Base-by-base conservation (phyloP, 1,284 basidiomycete genomes). In the Cystobasidiaceae sp. region DNA sequence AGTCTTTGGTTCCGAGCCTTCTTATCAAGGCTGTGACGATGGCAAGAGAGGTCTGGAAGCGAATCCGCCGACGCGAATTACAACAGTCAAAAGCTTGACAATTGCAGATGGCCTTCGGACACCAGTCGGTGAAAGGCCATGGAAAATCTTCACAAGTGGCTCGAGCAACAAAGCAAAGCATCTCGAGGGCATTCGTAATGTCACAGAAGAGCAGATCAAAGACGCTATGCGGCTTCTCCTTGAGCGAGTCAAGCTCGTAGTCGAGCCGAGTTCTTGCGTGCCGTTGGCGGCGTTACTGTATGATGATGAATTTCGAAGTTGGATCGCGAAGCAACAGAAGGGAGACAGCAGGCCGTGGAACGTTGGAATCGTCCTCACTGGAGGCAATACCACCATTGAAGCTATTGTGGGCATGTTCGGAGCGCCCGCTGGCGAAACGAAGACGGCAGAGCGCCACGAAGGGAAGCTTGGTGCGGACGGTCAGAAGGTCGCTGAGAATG, bases 101-200 rank as follows among this genome's bases (percentile, higher is more conserved):
- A 69, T 69, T 9, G 68, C 68, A 4, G 68, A 69, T 49, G 68
- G 68, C 2, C 44, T 69, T 5, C 37, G 54, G 3, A 69, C 68
- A 3, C 65, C 65, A 2, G 45, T 67, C 4, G 68, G 68, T 13
- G 45, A 55, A 13, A 49, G 48, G 27, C 66, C 61, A 17, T 64
- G 61, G 61, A 55, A 50, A 19, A 25, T 64, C 9, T 55, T 64
- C 44, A 64, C 61, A 13, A 43, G 51, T 32, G 51, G 61, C 25
- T 61, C 46, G 21, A 19, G 48, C 1, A 28, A 37, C 11, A 67
- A 67, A 25, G 33, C 50, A 23, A 48, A 49, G 17, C 39, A 57
- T 50, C 49, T 69, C 21, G 51, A 69, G 45, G 54, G 44, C 17
- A 50, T 69, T 28, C 17, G 61, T 30, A 69, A 55, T 23, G 68